Conservation (phyloP, 73 alveolate genomes). For the Tetrahymena elliotti region DNA sequence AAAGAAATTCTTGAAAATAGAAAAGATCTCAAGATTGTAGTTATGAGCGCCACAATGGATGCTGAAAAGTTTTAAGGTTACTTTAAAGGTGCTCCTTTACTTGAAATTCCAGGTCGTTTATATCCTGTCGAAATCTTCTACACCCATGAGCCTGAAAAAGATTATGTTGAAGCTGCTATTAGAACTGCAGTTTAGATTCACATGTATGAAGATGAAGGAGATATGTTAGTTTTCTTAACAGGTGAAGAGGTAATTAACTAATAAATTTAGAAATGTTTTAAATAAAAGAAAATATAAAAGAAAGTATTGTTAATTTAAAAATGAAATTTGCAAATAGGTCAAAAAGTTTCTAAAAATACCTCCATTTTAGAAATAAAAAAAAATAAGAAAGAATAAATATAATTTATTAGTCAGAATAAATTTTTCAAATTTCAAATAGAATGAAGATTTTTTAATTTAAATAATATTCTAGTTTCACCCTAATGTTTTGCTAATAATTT, state of each 20-base stretch:
- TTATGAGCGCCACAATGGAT: slow-evolving; percentile 99
- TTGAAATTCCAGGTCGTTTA: slow-evolving; percentile 96
- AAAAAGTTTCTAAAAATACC: neutral
- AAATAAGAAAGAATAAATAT: no score
- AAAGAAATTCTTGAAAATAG: slow-evolving; percentile 91
- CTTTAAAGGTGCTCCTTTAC: slow-evolving; percentile 91
- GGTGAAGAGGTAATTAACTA: slow-evolving; percentile 86
- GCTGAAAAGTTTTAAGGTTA: slow-evolving; percentile 94
- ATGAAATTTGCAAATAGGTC: no score
- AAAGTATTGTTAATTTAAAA: neutral
- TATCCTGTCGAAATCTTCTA: slow-evolving; percentile 95
- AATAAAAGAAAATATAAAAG: no score
- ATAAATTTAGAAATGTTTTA: neutral
- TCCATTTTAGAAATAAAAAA: no score
- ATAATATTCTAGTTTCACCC: neutral
- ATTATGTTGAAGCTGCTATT: slow-evolving; percentile 91
- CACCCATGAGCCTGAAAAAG: slow-evolving; percentile 91
- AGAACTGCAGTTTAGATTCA: slow-evolving; percentile 92
- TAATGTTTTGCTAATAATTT: neutral
- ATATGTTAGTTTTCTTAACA: slow-evolving; percentile 93
- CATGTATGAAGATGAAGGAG: slow-evolving; percentile 91
- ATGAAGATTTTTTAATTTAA: neutral
- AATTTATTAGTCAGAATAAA: neutral
- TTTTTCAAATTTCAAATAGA: neutral
- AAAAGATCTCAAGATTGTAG: slow-evolving; percentile 83